Percentiles rank a stretch among this genome's conserved stretches.
Evolutionary conservation across 1,284 basidiomycete species (phyloP).

Genomic region (Mrakiaceae sp.): DNA sequence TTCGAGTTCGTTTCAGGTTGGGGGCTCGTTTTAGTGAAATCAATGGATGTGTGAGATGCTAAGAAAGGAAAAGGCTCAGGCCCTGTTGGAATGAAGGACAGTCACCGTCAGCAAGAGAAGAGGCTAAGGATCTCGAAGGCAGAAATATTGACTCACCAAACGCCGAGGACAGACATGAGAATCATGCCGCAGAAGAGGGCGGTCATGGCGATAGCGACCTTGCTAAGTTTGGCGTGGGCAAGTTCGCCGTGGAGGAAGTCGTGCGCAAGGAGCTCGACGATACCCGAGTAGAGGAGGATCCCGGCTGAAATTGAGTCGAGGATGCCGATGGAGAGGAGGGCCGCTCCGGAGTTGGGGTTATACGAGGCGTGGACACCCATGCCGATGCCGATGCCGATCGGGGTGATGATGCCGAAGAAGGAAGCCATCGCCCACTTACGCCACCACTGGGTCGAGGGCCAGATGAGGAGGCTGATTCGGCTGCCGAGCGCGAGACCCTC

Average conservation of each 20-base stretch:
- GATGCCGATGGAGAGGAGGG: constrained; percentile 27
- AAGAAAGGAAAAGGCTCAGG: too few relatives aligned
- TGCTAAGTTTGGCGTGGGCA: background rate
- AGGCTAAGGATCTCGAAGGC: background rate
- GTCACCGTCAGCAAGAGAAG: too few relatives aligned
- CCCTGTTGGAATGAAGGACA: too few relatives aligned
- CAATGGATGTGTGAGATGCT: too few relatives aligned
- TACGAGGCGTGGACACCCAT: constrained; percentile 27
- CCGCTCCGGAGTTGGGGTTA: constrained; percentile 26
- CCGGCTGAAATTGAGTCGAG: constrained; percentile 30
- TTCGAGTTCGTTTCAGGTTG: too few relatives aligned
- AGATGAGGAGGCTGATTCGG: constrained; percentile 26
- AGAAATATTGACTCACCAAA: background rate
- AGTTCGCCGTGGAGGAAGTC: constrained; percentile 18
- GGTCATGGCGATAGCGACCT: constrained; percentile 9
- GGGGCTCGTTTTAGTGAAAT: too few relatives aligned
- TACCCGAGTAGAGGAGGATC: constrained; percentile 29
- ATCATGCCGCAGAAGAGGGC: constrained; percentile 18
- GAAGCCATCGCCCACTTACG: constrained; percentile 24
- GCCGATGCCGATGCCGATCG: constrained; percentile 27
- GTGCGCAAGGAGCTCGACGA: constrained; percentile 24
- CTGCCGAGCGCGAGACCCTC: constrained; percentile 25
- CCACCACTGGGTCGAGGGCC: constrained; percentile 6
- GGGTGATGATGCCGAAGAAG: constrained; percentile 25
- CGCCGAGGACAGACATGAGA: constrained; percentile 16